phyloP scores from a whole-genome alignment of 495 filamentous ascomycete species.

The Penicillium alfredii region DNA sequence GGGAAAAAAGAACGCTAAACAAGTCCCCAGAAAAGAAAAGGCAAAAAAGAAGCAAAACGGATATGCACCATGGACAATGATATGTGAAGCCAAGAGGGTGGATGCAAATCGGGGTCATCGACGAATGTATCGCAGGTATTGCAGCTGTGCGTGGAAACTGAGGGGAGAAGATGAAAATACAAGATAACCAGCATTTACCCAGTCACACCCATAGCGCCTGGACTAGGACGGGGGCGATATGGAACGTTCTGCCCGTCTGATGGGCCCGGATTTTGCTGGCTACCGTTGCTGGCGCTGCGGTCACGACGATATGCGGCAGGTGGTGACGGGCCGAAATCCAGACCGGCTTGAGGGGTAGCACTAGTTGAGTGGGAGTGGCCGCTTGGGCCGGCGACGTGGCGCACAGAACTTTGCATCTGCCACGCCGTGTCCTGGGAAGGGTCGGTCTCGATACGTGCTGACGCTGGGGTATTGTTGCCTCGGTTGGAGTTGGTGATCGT shows the following conservation, averaged over 20 bases:
- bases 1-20: constrained; percentile 30
- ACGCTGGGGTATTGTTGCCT: constrained; percentile 33
- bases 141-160: constrained; percentile 16
- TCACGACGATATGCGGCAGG: constrained; percentile 31
- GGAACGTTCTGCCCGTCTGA: constrained; percentile 32
- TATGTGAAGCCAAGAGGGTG: constrained; percentile 14
- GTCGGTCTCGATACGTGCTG: constrained; percentile 70
- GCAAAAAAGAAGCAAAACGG: constrained; percentile 8
- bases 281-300: constrained; percentile 39
- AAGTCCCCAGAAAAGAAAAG: constrained; percentile 23
- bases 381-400: constrained; percentile 63
- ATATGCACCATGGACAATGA: constrained; percentile 16
- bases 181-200: constrained; percentile 21
- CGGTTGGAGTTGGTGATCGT: constrained; percentile 37
- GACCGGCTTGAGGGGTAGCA: constrained; percentile 19
- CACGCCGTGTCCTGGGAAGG: constrained; percentile 62
- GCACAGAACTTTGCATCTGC: constrained; percentile 76
- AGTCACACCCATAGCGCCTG: constrained; percentile 43
- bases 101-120: constrained; percentile 21
- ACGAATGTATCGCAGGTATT: constrained; percentile 16
- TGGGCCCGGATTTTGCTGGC: constrained; percentile 25
- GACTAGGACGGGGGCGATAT: constrained; percentile 37
- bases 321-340: constrained; percentile 27
- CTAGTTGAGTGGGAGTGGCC: constrained; percentile 35
- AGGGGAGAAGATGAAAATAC: constrained; percentile 11